phyloP scores from a whole-genome alignment of 2,329 filamentous ascomycete genomes.

The Rutstroemia sydowiana region DNA sequence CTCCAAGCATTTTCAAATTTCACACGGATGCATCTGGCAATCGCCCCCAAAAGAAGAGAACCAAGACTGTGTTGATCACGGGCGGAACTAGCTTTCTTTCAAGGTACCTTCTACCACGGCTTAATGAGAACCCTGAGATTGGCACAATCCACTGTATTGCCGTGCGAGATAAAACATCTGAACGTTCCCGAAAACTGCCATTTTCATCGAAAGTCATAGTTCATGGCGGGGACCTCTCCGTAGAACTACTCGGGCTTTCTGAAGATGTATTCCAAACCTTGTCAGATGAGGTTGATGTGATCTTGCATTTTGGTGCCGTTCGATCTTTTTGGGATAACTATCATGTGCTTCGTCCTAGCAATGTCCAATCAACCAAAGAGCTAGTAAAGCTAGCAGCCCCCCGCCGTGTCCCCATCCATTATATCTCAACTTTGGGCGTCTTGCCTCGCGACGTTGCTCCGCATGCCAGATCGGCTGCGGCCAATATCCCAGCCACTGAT shows the following conservation, averaged over 20 bases:
- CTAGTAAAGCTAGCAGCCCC: slow-evolving; percentile 17
- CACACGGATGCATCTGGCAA: no score
- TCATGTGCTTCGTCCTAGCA: slow-evolving; percentile 26
- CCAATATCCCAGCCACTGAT: no score
- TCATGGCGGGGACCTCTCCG: neutral
- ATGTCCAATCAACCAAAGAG: slow-evolving; percentile 29
- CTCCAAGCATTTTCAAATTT: no score
- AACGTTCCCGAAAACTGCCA: neutral
- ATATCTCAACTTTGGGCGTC: slow-evolving; percentile 30
- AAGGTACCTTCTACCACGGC: neutral
- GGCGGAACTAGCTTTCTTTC: neutral
- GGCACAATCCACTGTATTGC: neutral
- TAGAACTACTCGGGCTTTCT: neutral
- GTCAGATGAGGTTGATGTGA: slow-evolving; percentile 31
- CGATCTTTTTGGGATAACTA: slow-evolving; percentile 33
- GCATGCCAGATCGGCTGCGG: no score
- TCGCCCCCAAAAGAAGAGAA: no score
- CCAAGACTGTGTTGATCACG: neutral
- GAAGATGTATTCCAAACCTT: neutral
- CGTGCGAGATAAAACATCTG: neutral
- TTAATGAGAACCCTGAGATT: neutral
- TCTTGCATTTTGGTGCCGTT: slow-evolving; percentile 46
- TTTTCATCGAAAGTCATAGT: neutral
- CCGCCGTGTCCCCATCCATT: slow-evolving; percentile 31
- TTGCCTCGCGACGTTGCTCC: no score